Evolutionary conservation across 768 basidiomycete species (phyloP).

Genomic region (Tylopilus subfusipes): DNA sequence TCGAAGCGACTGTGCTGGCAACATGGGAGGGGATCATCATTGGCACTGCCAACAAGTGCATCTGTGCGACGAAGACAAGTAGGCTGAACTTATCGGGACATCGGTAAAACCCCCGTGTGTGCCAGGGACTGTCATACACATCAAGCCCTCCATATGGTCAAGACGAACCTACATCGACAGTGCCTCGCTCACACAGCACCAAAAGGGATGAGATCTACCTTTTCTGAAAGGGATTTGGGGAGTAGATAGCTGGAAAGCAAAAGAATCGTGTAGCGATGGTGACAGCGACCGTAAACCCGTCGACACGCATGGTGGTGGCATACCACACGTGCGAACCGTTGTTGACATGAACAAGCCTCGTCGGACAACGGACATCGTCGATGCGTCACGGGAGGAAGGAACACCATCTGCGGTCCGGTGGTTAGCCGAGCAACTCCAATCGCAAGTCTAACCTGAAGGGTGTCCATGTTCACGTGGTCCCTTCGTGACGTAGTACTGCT

Average conservation of each 20-base stretch:
- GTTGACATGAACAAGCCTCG: not conserved
- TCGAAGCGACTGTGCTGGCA: not conserved
- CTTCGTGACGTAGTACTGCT: not conserved
- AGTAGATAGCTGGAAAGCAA: not conserved
- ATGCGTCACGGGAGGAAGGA: not conserved
- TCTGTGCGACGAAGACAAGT: not conserved
- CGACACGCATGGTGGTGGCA: not conserved
- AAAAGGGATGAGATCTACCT: not conserved
- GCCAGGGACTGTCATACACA: not conserved
- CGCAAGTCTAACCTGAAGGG: not conserved
- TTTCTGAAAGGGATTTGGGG: conserved; percentile 1
- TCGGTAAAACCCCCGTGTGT: too few relatives aligned
- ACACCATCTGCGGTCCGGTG: not conserved
- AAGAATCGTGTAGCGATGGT: not conserved
- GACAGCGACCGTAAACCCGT: not conserved
- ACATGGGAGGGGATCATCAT: not conserved
- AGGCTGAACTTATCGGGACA: not conserved
- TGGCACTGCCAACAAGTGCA: not conserved
- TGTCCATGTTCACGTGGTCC: not conserved
- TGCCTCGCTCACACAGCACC: not conserved
- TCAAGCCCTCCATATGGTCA: not conserved
- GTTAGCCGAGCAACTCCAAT: not conserved
- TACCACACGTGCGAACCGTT: not conserved
- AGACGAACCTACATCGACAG: not conserved
- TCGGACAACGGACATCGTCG: not conserved